phyloP scores from a whole-genome alignment of 1,284 basidiomycete genomes.

The Tilletiopsis washingtonensis region DNA sequence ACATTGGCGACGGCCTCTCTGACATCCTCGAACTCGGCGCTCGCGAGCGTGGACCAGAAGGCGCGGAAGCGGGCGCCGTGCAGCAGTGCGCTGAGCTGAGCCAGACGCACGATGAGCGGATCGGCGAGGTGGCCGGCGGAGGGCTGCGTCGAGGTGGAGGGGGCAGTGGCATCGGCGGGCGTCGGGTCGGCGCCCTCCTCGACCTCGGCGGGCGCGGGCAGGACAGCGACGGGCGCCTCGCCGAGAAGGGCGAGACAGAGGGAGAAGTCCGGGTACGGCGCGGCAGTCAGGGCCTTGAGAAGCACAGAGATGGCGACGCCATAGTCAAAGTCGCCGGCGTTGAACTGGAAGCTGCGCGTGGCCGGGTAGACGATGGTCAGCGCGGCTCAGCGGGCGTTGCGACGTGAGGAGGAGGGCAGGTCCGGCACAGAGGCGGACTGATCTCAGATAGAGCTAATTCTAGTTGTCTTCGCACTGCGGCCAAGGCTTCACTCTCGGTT shows the following conservation, averaged over 20 bases:
- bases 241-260: conserved; percentile 83
- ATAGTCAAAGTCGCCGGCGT: conserved; percentile 82
- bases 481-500: conserved; percentile 36
- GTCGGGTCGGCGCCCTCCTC: conserved; percentile 8
- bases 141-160: conserved; percentile 49
- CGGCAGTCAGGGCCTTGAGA: conserved; percentile 78
- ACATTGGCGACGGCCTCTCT: conserved; percentile 77
- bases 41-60: conserved; percentile 62
- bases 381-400: too few species aligned
- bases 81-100: conserved; percentile 66
- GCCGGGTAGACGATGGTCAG: too few species aligned
- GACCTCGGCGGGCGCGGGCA: conserved; percentile 11
- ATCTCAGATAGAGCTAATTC: conserved; percentile 48
- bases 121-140: conserved; percentile 39
- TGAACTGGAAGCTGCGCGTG: conserved; percentile 81
- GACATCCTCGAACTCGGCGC: conserved; percentile 58
- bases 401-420: too few species aligned
- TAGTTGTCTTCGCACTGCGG: conserved; percentile 23
- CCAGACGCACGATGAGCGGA: conserved; percentile 65
- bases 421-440: too few species aligned
- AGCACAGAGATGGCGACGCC: conserved; percentile 90
- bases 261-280: conserved; percentile 74
- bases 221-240: conserved; percentile 50
- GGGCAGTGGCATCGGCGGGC: conserved; percentile 40
- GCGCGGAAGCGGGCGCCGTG: conserved; percentile 80